A percentile compares a stretch with the other conserved stretches of the same genome.
Evolutionary conservation across 176 grass and related monocot species (phyloP).

Genomic region (Olyra latifolia): DNA sequence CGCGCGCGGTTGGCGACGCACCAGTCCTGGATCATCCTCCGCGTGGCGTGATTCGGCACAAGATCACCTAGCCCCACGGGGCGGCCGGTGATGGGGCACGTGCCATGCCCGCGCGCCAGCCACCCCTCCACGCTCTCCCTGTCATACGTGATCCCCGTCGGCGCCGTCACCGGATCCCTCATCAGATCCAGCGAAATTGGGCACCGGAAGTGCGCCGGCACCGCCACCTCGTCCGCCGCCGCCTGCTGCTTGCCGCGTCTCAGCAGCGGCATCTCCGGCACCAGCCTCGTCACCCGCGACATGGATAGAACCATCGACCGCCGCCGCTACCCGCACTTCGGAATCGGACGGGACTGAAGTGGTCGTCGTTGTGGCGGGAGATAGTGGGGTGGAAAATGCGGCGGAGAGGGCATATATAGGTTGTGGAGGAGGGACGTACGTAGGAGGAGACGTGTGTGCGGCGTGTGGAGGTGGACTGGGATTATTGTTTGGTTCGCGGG

Average conservation of each 20-base stretch:
- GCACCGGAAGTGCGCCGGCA: constrained; percentile 72
- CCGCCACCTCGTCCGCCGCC: constrained; percentile 11
- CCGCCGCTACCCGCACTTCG: no score
- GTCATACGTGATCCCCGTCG: constrained; percentile 85
- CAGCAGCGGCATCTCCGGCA: constrained; percentile 37
- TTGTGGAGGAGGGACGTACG: constrained; percentile 37
- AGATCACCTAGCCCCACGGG: constrained; percentile 48
- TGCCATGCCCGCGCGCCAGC: constrained; percentile 50
- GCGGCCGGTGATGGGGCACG: constrained; percentile 65
- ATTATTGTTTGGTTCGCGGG: neutral
- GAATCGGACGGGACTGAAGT: no score
- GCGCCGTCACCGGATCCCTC: constrained; percentile 74
- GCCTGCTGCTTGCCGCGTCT: neutral
- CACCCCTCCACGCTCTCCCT: constrained; percentile 72
- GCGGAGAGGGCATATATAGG: constrained; percentile 35
- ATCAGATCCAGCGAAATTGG: constrained; percentile 93
- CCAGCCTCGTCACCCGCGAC: constrained; percentile 38
- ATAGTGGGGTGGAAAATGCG: neutral
- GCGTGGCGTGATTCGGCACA: constrained; percentile 73
- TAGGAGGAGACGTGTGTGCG: neutral
- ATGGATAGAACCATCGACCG: constrained; percentile 34
- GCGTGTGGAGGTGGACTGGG: constrained; percentile 1
- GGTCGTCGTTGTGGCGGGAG: neutral
- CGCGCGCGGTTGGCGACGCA: constrained; percentile 60
- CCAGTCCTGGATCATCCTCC: constrained; percentile 83